Evolutionary conservation across 1,284 basidiomycete species (phyloP), one percentile per base, ranked within the genome.

Genomic region (Sanghuangporus sanghuang): DNA sequence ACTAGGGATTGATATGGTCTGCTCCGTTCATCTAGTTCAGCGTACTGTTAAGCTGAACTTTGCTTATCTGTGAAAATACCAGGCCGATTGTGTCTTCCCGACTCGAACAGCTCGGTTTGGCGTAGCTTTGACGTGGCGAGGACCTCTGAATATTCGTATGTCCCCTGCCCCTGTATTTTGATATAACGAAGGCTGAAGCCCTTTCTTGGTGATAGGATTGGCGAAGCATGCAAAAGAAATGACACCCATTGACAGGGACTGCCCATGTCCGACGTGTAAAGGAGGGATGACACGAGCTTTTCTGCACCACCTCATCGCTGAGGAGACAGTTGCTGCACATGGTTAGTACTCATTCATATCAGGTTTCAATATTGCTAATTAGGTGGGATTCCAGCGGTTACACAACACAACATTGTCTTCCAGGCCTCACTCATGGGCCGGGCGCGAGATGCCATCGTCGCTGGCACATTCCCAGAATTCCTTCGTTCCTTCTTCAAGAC

Each of bases 81-180:
- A 92, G 90, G 90, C 91, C 1, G 92, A 95, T 71, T 95, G 92
- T 67, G 93, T 95, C 9, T 95, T 93, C 70, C 92, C 93, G 32
- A 95, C 92, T 3, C 81, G 90, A 62, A 94, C 92, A 0, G 92
- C 92, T 27, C 83, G 92, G 23, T 95, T 95, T 71, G 92, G 92
- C 1, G 88, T 95, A 14, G 93, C 92, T 3, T 73, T 95, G 63
- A 94, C 93, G 8, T 85, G 85, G 69, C 79, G 76, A 16, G 92
- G 92, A 0, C 90, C 92, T 8, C 69, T 95, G 18, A 94, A 94
- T 72, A 81, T 94, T 16, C 84, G 90, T 90, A 68, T 58, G 84
- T 75, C 23, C 21, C 54, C 23, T 14, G 6, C 16, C 23, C 53
- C 40, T 4, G 35, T 27, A n/a, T 46, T 14, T 11, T n/a, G 7